Conservation (phyloP, 1,284 basidiomycete genomes). For the Trametes polyzona region DNA sequence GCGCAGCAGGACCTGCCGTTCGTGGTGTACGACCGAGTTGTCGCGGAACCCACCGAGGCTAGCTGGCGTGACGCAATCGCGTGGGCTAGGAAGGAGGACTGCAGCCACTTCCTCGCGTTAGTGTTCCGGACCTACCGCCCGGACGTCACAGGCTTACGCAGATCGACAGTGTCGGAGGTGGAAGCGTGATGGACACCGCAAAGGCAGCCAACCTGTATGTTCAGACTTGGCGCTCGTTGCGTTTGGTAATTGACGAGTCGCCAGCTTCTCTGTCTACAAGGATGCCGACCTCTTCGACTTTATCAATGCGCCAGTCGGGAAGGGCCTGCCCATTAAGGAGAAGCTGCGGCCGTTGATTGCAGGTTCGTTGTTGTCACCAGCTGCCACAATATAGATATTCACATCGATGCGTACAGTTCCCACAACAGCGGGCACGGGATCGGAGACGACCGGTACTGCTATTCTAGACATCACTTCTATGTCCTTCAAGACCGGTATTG, state of each 20-base stretch:
- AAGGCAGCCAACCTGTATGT: constrained; percentile 89
- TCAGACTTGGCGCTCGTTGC: too few species aligned
- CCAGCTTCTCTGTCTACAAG: constrained; percentile 86
- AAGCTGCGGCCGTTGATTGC: constrained; percentile 87
- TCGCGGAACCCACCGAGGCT: constrained; percentile 92
- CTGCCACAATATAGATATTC: not conserved
- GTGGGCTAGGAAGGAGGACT: constrained; percentile 86
- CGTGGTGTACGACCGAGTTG: constrained; percentile 84
- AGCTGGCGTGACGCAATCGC: constrained; percentile 87
- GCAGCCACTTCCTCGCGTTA: constrained; percentile 93
- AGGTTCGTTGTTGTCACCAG: constrained; percentile 38
- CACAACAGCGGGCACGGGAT: constrained; percentile 97
- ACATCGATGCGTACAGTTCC: constrained; percentile 59
- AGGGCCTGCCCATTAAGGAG: constrained; percentile 84
- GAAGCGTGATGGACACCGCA: constrained; percentile 94
- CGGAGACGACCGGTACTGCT: constrained; percentile 97
- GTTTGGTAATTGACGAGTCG: too few species aligned
- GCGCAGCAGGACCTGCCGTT: constrained; percentile 75
- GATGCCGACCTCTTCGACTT: constrained; percentile 94
- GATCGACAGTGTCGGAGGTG: constrained; percentile 80
- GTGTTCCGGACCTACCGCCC: constrained; percentile 25
- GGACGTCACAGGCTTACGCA: not conserved
- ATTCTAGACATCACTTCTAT: constrained; percentile 92
- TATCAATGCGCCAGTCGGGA: constrained; percentile 95
- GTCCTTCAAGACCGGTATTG: constrained; percentile 96